These are phyloP conservation scores for Hemileccinum impolitum DNA, from an alignment of 768 basidiomycete genomes.

Conservation along the genomic window DNA sequence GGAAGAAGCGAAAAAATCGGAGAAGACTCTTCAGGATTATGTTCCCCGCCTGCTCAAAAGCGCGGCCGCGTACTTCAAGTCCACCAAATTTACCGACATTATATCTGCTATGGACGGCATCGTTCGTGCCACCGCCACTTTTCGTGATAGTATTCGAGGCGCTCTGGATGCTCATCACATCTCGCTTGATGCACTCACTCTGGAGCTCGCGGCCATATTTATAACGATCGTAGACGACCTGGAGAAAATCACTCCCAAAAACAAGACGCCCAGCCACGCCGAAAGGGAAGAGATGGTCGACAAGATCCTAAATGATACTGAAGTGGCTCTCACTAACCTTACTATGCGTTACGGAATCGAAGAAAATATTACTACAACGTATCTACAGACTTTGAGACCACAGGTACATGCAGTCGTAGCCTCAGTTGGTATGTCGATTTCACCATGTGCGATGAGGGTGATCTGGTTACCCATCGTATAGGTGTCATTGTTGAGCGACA, in stretches of 20 bases:
- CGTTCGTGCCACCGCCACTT: constrained; percentile 9
- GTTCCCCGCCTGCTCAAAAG: constrained; percentile 4
- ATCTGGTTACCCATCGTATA: neutral
- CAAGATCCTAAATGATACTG: constrained; percentile 3
- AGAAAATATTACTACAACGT: neutral
- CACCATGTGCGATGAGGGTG: too few relatives aligned
- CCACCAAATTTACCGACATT: constrained; percentile 7
- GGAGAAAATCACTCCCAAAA: neutral
- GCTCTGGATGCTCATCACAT: constrained; percentile 5
- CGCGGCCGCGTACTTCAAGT: neutral
- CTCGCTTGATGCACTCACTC: constrained; percentile 4
- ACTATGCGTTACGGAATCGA: constrained; percentile 2
- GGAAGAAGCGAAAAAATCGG: constrained; percentile 6
- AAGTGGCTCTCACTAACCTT: constrained; percentile 2
- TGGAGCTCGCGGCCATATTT: constrained; percentile 14
- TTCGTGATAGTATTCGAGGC: constrained; percentile 10
- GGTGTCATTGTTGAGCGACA: constrained; percentile 14
- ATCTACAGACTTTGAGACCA: constrained; percentile 5
- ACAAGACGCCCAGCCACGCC: constrained; percentile 2
- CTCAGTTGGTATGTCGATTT: constrained; percentile 6
- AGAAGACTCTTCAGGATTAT: constrained; percentile 1
- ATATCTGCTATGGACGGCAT: constrained; percentile 5
- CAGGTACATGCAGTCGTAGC: constrained; percentile 6
- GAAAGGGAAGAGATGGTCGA: constrained; percentile 6
- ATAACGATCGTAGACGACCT: constrained; percentile 1